phyloP scores from a whole-genome alignment of 208 protist genomes.

The Eutreptiella sp. region DNA sequence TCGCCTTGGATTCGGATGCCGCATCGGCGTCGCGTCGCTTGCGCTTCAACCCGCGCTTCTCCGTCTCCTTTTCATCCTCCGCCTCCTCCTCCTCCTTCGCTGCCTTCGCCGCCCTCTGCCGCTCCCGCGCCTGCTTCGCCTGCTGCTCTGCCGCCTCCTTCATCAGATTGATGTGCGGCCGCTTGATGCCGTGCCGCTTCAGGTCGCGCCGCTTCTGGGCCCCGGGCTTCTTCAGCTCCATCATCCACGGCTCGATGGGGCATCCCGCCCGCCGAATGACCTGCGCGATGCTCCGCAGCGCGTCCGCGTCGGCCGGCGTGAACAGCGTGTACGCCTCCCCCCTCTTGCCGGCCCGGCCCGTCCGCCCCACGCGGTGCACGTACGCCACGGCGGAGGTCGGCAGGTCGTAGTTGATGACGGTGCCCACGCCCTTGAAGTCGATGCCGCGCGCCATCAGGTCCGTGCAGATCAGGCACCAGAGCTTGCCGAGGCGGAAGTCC shows the following conservation, averaged over 20 bases:
- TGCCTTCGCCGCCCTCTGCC: too few species aligned
- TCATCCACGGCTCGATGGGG: conserved; percentile 87
- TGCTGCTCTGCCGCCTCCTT: too few species aligned
- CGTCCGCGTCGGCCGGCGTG: conserved; percentile 83
- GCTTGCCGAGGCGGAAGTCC: conserved; percentile 87
- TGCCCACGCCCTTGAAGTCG: conserved; percentile 93
- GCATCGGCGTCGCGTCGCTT: too few species aligned
- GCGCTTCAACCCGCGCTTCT: too few species aligned
- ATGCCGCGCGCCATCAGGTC: conserved; percentile 94
- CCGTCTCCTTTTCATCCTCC: too few species aligned
- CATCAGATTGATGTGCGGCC: too few species aligned
- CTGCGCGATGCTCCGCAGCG: conserved; percentile 75
- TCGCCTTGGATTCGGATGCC: too few species aligned
- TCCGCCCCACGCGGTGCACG: conserved; percentile 91
- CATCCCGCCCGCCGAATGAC: conserved; percentile 84
- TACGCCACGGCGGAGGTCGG: conserved; percentile 86
- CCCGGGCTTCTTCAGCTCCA: conserved; percentile 54
- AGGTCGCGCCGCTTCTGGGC: not conserved
- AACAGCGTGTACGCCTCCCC: conserved; percentile 92
- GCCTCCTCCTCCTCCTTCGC: too few species aligned
- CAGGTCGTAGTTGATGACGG: conserved; percentile 98
- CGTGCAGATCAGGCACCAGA: conserved; percentile 93
- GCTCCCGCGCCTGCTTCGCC: too few species aligned
- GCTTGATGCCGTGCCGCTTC: too few species aligned
- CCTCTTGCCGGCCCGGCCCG: conserved; percentile 69